Percentiles rank a stretch among this genome's conserved stretches.
phyloP scores from a whole-genome alignment of 106 monocot species.

The Triglochin maritima region DNA sequence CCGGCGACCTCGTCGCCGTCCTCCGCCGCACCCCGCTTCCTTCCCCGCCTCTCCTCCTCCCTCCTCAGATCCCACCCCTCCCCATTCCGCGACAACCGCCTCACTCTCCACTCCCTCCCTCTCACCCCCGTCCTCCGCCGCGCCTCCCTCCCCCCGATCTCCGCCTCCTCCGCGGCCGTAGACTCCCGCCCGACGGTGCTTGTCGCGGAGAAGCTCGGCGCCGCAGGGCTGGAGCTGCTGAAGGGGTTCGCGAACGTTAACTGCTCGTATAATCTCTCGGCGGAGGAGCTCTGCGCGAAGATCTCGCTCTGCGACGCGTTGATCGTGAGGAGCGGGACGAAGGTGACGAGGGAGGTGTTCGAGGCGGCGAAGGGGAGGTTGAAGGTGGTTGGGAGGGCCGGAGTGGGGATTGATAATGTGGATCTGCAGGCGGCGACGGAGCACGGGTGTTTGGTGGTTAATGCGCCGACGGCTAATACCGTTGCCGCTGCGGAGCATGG shows the following conservation, averaged over 20 bases:
- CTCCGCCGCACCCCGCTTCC: not conserved
- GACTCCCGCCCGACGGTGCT: constrained; percentile 13
- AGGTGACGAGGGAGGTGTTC: constrained; percentile 19
- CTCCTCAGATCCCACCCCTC: not conserved
- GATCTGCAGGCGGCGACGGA: constrained; percentile 21
- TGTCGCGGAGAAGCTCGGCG: constrained; percentile 20
- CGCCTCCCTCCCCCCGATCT: not conserved
- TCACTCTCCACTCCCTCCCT: not conserved
- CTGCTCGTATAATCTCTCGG: constrained; percentile 16
- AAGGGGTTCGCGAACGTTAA: constrained; percentile 14
- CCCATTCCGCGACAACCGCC: not conserved
- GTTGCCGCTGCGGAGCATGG: constrained; percentile 22
- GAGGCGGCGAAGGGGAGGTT: constrained; percentile 17
- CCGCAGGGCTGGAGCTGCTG: constrained; percentile 13
- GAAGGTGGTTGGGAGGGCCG: constrained; percentile 21
- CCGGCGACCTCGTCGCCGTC: not conserved
- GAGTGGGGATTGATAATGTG: constrained; percentile 20
- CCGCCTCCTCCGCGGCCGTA: constrained; percentile 2
- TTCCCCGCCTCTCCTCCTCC: not conserved
- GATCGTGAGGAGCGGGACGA: constrained; percentile 21
- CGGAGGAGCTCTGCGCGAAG: constrained; percentile 17
- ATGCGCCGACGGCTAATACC: constrained; percentile 22
- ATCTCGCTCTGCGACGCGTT: constrained; percentile 19
- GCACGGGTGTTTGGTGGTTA: constrained; percentile 19
- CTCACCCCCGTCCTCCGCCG: not conserved